A percentile compares a stretch with the other conserved stretches of the same genome.
Conservation (phyloP, 2,329 filamentous ascomycete genomes). For the Talaromyces sp. region DNA sequence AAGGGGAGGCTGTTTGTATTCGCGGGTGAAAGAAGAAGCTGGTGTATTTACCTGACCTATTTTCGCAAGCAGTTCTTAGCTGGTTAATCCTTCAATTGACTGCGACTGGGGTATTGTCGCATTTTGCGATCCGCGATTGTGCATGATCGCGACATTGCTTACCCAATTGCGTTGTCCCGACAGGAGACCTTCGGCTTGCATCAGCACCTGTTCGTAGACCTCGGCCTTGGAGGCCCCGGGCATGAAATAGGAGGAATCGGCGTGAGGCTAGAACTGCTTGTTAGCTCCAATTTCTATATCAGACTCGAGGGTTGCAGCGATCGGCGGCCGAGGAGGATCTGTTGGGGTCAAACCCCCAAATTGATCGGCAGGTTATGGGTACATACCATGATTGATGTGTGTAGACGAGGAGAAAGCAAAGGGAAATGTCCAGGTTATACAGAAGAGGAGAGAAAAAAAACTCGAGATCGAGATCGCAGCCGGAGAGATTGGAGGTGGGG, state of each 20-base stretch:
- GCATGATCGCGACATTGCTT: conserved; percentile 13
- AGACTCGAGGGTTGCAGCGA: too few species aligned
- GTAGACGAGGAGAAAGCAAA: neutral
- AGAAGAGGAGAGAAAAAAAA: neutral
- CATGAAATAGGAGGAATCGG: conserved; percentile 50
- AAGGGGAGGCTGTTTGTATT: conserved; percentile 7
- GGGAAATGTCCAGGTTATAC: neutral
- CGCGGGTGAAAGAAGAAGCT: neutral
- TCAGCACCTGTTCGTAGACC: conserved; percentile 46
- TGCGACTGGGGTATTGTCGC: neutral
- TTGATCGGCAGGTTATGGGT: neutral
- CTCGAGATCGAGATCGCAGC: neutral
- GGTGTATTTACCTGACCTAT: conserved; percentile 36
- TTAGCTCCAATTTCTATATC: neutral
- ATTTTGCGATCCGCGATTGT: neutral
- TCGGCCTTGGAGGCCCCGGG: conserved; percentile 42
- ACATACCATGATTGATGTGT: neutral
- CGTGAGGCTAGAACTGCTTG: conserved; percentile 45
- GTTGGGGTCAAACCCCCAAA: neutral
- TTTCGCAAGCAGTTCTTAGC: neutral
- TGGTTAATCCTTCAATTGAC: neutral
- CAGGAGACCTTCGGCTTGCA: conserved; percentile 43
- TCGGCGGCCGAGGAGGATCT: too few species aligned
- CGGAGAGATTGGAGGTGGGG: neutral
- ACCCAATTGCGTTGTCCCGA: conserved; percentile 52